phyloP scores from a whole-genome alignment of 179 eudicot species.

The Nepenthes alata region DNA sequence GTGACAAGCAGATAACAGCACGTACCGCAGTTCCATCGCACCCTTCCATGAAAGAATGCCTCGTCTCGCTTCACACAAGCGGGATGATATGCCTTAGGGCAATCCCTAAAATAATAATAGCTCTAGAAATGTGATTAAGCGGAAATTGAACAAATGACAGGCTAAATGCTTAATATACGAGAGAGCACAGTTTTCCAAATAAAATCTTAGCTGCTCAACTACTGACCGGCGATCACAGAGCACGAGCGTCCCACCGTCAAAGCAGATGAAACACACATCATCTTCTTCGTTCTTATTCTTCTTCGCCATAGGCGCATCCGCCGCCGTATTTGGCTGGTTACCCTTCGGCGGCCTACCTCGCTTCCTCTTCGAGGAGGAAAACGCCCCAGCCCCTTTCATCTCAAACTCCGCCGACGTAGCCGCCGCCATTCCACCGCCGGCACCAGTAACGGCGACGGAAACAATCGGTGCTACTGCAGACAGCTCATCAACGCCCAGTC shows the following conservation, averaged over 20 bases:
- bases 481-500: conserved; percentile 6
- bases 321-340: conserved; percentile 1
- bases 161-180: not conserved
- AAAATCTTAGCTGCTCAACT: not conserved
- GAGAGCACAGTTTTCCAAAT: no score
- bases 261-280: conserved; percentile 91
- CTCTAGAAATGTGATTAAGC: not conserved
- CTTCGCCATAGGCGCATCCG: conserved; percentile 17
- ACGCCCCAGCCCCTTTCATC: conserved; percentile 1
- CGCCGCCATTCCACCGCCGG: conserved; percentile 1
- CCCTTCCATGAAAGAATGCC: conserved; percentile 52
- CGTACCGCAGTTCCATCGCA: conserved; percentile 60
- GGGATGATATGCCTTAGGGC: conserved; percentile 93
- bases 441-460: conserved; percentile 1
- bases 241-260: conserved; percentile 84
- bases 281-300: conserved; percentile 50
- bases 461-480: not conserved
- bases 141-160: not conserved
- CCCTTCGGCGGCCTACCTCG: conserved; percentile 70
- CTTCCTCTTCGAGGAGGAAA: conserved; percentile 14
- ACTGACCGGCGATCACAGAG: conserved; percentile 80
- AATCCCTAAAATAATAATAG: conserved; percentile 38
- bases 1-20: not conserved
- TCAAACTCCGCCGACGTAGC: conserved; percentile 3
- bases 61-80: conserved; percentile 80